phyloP scores from a whole-genome alignment of 2,329 filamentous ascomycete species.

The Pseudogymnoascus sp. region DNA sequence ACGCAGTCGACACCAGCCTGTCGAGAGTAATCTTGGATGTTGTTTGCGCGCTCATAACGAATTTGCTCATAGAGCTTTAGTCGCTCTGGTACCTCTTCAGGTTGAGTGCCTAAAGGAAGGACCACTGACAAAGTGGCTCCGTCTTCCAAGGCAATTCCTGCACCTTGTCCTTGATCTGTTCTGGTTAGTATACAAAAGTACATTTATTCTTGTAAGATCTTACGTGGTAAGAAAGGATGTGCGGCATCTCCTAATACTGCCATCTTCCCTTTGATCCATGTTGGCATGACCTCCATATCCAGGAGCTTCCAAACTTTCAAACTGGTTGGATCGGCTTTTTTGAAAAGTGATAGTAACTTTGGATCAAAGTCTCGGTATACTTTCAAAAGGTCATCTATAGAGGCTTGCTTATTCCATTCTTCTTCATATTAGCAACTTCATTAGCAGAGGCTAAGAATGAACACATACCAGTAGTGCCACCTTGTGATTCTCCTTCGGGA shows the following conservation, averaged over 20 bases:
- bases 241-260: slow-evolving; percentile 61
- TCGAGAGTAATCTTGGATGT: slow-evolving; percentile 53
- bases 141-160: slow-evolving; percentile 61
- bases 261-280: slow-evolving; percentile 48
- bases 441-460: background rate
- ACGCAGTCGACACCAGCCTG: slow-evolving; percentile 44
- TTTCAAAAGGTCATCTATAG: slow-evolving; percentile 34
- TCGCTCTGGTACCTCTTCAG: slow-evolving; percentile 46
- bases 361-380: slow-evolving; percentile 40
- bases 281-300: slow-evolving; percentile 54
- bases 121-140: slow-evolving; percentile 53
- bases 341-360: slow-evolving; percentile 35
- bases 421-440: background rate
- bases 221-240: slow-evolving; percentile 59
- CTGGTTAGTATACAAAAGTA: slow-evolving; percentile 11
- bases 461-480: slow-evolving; percentile 18
- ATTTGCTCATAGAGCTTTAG: slow-evolving; percentile 54
- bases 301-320: slow-evolving; percentile 54
- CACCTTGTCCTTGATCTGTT: slow-evolving; percentile 54
- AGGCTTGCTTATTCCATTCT: slow-evolving; percentile 38
- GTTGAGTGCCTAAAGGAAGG: slow-evolving; percentile 40
- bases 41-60: slow-evolving; percentile 50
- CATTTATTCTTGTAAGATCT: slow-evolving; percentile 19
- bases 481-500: slow-evolving; percentile 38
- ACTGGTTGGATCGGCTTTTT: slow-evolving; percentile 38